A percentile compares a stretch with the other conserved stretches of the same genome.
These are phyloP conservation scores for Saccharomycopsis sp. DNA, from an alignment of 805 yeast species.

Conservation along the genomic window DNA sequence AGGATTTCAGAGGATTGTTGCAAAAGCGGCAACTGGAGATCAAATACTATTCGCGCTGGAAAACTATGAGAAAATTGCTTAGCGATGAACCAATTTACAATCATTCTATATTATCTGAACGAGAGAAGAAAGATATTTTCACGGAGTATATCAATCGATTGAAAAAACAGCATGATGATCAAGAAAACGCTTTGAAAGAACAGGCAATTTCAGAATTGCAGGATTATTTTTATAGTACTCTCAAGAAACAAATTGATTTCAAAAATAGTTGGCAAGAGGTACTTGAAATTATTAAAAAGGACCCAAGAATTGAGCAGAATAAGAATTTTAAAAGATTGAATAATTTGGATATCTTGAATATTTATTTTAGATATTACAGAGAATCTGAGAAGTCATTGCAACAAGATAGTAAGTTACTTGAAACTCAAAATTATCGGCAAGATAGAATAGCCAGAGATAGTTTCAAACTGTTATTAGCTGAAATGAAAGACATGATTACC, in stretches of 20 bases:
- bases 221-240: constrained; percentile 37
- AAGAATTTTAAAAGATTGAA: constrained; percentile 46
- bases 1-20: constrained; percentile 45
- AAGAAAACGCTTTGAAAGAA: constrained; percentile 28
- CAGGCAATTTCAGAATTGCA: constrained; percentile 49
- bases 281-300: constrained; percentile 32
- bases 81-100: constrained; percentile 60
- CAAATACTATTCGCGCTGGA: constrained; percentile 58
- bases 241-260: constrained; percentile 22
- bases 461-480: constrained; percentile 42
- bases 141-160: constrained; percentile 40
- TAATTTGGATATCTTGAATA: constrained; percentile 52
- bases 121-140: constrained; percentile 49
- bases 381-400: constrained; percentile 25
- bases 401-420: constrained; percentile 23
- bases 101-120: constrained; percentile 52
- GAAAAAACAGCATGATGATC: constrained; percentile 26
- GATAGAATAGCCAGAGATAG: constrained; percentile 64
- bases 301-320: constrained; percentile 51
- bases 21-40: constrained; percentile 35
- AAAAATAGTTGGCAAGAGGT: constrained; percentile 34
- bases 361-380: constrained; percentile 37
- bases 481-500: constrained; percentile 30
- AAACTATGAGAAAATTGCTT: constrained; percentile 43
- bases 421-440: constrained; percentile 38